phyloP scores from a whole-genome alignment of 2,329 filamentous ascomycete species.

The Xylariaceae sp. region DNA sequence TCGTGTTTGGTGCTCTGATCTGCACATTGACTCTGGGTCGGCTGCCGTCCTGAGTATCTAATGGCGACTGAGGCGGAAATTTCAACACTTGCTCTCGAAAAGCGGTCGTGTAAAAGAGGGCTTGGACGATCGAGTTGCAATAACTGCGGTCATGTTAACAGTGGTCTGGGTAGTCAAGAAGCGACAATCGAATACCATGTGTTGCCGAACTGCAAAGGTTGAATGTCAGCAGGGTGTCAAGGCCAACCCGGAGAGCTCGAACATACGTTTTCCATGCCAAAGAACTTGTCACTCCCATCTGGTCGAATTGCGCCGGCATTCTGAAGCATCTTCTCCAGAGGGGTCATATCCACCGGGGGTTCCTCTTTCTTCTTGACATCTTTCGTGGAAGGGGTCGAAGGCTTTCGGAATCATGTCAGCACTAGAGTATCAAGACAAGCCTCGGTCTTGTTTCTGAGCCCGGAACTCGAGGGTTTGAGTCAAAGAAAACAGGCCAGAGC shows the following conservation, averaged over 20 bases:
- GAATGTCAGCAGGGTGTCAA: slow-evolving; percentile 33
- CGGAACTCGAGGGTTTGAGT: background rate
- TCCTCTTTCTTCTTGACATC: slow-evolving; percentile 55
- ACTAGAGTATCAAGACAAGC: slow-evolving; percentile 5
- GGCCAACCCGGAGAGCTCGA: slow-evolving; percentile 9
- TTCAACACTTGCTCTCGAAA: slow-evolving; percentile 93
- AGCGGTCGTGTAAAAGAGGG: slow-evolving; percentile 88
- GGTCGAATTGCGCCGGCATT: slow-evolving; percentile 73
- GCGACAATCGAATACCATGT: slow-evolving; percentile 65
- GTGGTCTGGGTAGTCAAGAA: slow-evolving; percentile 7
- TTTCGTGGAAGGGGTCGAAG: slow-evolving; percentile 40
- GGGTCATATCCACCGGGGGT: slow-evolving; percentile 53
- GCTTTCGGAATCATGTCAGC: slow-evolving; percentile 36
- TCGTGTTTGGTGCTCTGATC: slow-evolving; percentile 51
- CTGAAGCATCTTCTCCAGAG: slow-evolving; percentile 69
- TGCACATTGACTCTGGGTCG: slow-evolving; percentile 54
- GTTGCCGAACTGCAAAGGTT: slow-evolving; percentile 72
- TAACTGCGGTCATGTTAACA: slow-evolving; percentile 57
- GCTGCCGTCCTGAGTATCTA: slow-evolving; percentile 61
- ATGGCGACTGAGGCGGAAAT: slow-evolving; percentile 70
- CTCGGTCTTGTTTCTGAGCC: background rate
- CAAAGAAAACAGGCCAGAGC: slow-evolving; percentile 2
- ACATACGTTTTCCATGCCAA: slow-evolving; percentile 90
- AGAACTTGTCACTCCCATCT: slow-evolving; percentile 97
- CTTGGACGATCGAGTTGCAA: slow-evolving; percentile 97